phyloP scores from a whole-genome alignment of 2,329 filamentous ascomycete species.

The Myrmaecium sp. region DNA sequence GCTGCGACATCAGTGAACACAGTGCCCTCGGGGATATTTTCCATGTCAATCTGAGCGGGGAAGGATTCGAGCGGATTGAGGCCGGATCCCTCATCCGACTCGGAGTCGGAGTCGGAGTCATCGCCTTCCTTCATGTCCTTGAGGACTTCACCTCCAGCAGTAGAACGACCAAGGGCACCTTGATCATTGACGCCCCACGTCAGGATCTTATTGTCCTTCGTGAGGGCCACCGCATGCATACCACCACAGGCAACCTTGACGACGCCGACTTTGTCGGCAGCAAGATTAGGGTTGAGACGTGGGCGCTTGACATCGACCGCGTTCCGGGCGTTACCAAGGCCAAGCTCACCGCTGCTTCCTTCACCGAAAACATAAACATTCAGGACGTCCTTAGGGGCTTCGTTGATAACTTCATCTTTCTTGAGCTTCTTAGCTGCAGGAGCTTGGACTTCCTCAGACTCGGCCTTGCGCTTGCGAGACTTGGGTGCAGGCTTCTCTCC shows the following conservation, averaged over 20 bases:
- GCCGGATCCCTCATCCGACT: constrained; percentile 42
- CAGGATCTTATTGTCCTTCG: constrained; percentile 63
- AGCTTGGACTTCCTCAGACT: constrained; percentile 1
- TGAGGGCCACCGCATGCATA: constrained; percentile 66
- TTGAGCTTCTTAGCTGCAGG: constrained; percentile 11
- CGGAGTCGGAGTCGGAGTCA: constrained; percentile 27
- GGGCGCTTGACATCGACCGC: constrained; percentile 59
- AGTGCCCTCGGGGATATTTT: constrained; percentile 43
- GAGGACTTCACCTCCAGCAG: constrained; percentile 44
- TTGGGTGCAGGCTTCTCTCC: background rate
- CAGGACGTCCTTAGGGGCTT: constrained; percentile 43
- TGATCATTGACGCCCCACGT: constrained; percentile 85
- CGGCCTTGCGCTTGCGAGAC: constrained; percentile 11
- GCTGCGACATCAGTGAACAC: constrained; percentile 52
- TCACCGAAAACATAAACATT: constrained; percentile 71
- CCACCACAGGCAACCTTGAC: constrained; percentile 64
- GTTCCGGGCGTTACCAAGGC: constrained; percentile 51
- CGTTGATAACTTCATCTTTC: constrained; percentile 37
- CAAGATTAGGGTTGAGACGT: constrained; percentile 46
- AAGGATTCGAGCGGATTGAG: constrained; percentile 59
- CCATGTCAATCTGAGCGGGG: constrained; percentile 39
- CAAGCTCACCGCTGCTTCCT: constrained; percentile 66
- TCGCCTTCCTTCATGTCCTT: constrained; percentile 37
- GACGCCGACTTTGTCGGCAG: constrained; percentile 41
- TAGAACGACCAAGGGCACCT: constrained; percentile 62